These are phyloP conservation scores for Amanita rubescens DNA, from an alignment of 768 basidiomycete genomes.

Conservation along the genomic window DNA sequence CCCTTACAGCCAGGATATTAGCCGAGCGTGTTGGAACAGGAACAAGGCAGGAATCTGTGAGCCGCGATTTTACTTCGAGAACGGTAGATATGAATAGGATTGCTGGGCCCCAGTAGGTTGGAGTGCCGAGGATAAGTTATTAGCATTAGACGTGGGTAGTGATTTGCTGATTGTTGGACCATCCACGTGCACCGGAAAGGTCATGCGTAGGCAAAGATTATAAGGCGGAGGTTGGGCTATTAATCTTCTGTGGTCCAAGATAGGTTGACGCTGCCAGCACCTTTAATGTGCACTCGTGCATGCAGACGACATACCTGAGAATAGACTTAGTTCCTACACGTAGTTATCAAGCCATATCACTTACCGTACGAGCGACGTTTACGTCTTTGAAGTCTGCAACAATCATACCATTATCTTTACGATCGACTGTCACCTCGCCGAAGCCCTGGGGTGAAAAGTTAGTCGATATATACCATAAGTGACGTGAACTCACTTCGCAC, in stretches of 20 bases:
- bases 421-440: conserved; percentile 6
- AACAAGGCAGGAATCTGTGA: too few relatives aligned
- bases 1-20: not conserved
- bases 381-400: conserved; percentile 4
- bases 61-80: too few relatives aligned
- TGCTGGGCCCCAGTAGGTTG: not conserved
- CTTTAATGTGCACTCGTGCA: conserved; percentile 5
- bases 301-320: conserved; percentile 3
- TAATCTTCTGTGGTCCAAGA: conserved; percentile 6
- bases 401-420: conserved; percentile 1
- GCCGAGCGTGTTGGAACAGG: too few relatives aligned
- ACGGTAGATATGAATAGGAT: not conserved
- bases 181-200: not conserved
- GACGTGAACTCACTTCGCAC: conserved; percentile 8
- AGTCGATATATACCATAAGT: not conserved
- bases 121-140: not conserved
- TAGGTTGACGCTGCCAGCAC: conserved; percentile 7
- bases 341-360: not conserved
- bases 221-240: not conserved
- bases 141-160: not conserved
- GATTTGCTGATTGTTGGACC: not conserved
- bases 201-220: not conserved
- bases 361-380: conserved; percentile 3
- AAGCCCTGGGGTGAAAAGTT: not conserved
- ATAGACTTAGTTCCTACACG: not conserved